Base-by-base conservation (phyloP, 805 yeast genomes). In the Myxozyma melibiosi region DNA sequence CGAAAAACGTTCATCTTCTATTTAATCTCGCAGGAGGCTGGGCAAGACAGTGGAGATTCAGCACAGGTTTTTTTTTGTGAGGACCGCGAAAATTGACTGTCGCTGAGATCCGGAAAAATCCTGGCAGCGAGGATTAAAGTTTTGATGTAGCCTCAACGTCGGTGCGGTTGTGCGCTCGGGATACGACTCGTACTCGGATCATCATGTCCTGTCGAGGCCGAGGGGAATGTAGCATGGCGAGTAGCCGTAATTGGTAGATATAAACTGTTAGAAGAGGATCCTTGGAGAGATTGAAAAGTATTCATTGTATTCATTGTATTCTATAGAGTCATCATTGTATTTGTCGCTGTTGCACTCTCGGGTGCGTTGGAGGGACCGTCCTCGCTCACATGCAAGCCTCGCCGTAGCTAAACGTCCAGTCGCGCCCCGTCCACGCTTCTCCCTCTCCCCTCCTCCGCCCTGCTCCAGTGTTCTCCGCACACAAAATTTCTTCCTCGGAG, bases 101-200 rank as follows among this genome's bases (percentile, higher is more conserved):
- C 50, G 50, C 50, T n/a, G 50, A 39, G 50, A 45, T 45, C 50
- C 50, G 50, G 34, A 45, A 45, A 45, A 45, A 45, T 44, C 50
- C 40, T 45, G 40, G 50, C 30, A 16, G n/a, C n/a, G n/a, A n/a
- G 40, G 31, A 33, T 14, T 45, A 33, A 34, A 28, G 40, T 31
- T 24, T 33, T 13, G 30, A 27, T 34, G 50, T 27, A 24, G 43
- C 43, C 50, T 13, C n/a, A 24, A 34, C 50, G 38, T 34, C 28
- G 40, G 6, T 22, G 40, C 50, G 33, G 3, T 45, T 45, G 34
- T 20, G 38, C 31, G 8, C 22, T 30, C 39, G 39, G 39, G 25
- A 27, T 9, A 16, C 30, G 13, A 22, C 16, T 45, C 49, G 49
- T 33, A 33, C 35, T 33, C 49, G 40, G n/a, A 27, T 11, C n/a